Conservation (phyloP, 1,284 basidiomycete species). For the Neotropicomus parvogracilis region DNA sequence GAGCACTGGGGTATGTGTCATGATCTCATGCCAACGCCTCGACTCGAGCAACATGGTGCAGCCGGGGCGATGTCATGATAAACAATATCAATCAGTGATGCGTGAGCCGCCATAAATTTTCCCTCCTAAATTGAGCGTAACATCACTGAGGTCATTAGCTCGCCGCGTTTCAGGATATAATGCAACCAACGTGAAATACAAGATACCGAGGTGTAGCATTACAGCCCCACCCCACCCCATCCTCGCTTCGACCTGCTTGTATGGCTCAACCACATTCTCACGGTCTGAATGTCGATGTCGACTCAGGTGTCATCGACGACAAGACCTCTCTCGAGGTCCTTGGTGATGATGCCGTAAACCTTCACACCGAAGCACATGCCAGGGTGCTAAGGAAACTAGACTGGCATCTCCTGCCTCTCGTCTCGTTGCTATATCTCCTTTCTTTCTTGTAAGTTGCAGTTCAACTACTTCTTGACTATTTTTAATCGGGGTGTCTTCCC, state of each 20-base stretch:
- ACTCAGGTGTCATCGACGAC: not conserved
- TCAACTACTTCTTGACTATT: not conserved
- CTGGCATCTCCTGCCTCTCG: too few species aligned
- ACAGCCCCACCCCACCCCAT: not conserved
- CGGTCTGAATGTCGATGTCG: constrained; percentile 2
- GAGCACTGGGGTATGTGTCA: not conserved
- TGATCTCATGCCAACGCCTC: too few species aligned
- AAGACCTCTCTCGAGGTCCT: not conserved
- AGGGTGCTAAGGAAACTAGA: too few species aligned
- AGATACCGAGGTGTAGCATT: not conserved
- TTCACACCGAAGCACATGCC: constrained; percentile 26
- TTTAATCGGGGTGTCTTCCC: not conserved
- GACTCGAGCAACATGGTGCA: not conserved
- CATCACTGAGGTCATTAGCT: not conserved
- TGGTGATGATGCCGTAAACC: not conserved
- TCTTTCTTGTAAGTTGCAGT: too few species aligned
- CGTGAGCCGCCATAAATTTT: constrained; percentile 1
- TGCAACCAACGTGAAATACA: constrained; percentile 8
- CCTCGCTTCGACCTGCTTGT: not conserved
- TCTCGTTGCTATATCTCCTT: too few species aligned
- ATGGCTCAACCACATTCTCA: constrained; percentile 5
- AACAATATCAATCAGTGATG: not conserved
- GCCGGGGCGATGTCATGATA: not conserved
- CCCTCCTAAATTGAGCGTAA: not conserved
- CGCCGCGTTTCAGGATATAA: constrained; percentile 8